Conservation (phyloP, 2,329 filamentous ascomycete species). For the Phoma sp. region DNA sequence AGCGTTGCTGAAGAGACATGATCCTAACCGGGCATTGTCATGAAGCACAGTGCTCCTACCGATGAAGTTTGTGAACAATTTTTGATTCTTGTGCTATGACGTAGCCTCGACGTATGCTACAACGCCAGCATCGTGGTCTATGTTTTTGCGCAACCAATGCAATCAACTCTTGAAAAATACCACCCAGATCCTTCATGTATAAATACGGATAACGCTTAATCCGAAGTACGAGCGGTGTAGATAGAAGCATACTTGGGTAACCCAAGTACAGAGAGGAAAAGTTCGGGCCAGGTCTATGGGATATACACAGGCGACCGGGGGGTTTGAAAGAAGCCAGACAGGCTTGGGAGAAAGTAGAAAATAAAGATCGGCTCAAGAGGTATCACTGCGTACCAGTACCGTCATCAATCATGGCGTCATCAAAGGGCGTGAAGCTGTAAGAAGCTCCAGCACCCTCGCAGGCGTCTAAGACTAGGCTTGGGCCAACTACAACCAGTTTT, state of each 20-base stretch:
- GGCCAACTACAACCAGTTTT: slow-evolving; percentile 37
- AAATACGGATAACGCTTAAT: slow-evolving; percentile 8
- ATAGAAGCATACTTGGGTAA: slow-evolving; percentile 15
- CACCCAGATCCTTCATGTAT: slow-evolving; percentile 13
- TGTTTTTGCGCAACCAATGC: slow-evolving; percentile 18
- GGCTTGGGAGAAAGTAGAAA: slow-evolving; percentile 27
- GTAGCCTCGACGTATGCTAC: slow-evolving; percentile 9
- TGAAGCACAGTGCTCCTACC: background rate
- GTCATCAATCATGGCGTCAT: slow-evolving; percentile 48
- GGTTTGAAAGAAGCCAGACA: slow-evolving; percentile 31
- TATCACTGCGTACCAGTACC: slow-evolving; percentile 40
- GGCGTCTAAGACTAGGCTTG: slow-evolving; percentile 43
- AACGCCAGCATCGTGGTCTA: slow-evolving; percentile 16
- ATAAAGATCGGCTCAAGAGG: slow-evolving; percentile 27
- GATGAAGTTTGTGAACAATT: background rate
- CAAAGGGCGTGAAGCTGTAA: slow-evolving; percentile 26
- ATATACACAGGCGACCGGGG: slow-evolving; percentile 46
- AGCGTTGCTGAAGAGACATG: background rate
- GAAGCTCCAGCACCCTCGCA: slow-evolving; percentile 22
- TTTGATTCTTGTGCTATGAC: slow-evolving; percentile 4
- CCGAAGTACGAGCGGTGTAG: slow-evolving; percentile 13
- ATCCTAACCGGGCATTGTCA: background rate
- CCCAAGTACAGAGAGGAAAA: slow-evolving; percentile 14
- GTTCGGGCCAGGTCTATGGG: slow-evolving; percentile 33
- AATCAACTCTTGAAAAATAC: slow-evolving; percentile 14